Conservation (phyloP, 1,139 yeast species). For the Pichia sp. region DNA sequence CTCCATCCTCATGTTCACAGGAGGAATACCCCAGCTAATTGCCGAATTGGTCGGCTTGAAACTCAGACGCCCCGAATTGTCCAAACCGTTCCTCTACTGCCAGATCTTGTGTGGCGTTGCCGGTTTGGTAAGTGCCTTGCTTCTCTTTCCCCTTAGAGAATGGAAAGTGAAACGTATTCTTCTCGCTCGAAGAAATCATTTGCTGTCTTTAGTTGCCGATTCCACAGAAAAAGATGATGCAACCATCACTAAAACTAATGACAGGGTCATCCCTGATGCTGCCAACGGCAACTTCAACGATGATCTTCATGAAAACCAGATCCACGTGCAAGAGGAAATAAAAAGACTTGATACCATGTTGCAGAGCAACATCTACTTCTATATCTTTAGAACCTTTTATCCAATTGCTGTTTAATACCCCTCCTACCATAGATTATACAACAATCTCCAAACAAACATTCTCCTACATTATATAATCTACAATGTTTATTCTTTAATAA, state of each 20-base stretch:
- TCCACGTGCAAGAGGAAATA: conserved; percentile 1
- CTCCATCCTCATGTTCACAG: conserved; percentile 30
- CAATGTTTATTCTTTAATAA: neutral
- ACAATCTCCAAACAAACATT: neutral
- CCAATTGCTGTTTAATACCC: conserved; percentile 37
- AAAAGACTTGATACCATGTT: conserved; percentile 30
- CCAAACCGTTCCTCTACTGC: conserved; percentile 51
- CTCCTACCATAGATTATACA: neutral
- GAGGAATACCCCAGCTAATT: conserved; percentile 31
- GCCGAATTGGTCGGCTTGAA: conserved; percentile 49
- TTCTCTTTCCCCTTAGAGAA: conserved; percentile 39
- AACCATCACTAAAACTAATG: neutral
- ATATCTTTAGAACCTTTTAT: conserved; percentile 35
- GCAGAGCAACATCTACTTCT: conserved; percentile 25
- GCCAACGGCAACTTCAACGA: neutral
- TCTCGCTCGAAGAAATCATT: conserved; percentile 19
- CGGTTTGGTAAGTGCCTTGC: conserved; percentile 36
- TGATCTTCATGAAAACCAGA: neutral
- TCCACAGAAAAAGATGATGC: conserved; percentile 4
- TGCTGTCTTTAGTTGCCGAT: neutral
- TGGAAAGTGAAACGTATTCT: conserved; percentile 35
- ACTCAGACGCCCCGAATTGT: conserved; percentile 30
- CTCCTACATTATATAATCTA: neutral
- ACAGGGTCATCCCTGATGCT: neutral
- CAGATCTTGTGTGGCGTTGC: conserved; percentile 58